Conservation (phyloP, 257 asterid species). For the Rhazya stricta region DNA sequence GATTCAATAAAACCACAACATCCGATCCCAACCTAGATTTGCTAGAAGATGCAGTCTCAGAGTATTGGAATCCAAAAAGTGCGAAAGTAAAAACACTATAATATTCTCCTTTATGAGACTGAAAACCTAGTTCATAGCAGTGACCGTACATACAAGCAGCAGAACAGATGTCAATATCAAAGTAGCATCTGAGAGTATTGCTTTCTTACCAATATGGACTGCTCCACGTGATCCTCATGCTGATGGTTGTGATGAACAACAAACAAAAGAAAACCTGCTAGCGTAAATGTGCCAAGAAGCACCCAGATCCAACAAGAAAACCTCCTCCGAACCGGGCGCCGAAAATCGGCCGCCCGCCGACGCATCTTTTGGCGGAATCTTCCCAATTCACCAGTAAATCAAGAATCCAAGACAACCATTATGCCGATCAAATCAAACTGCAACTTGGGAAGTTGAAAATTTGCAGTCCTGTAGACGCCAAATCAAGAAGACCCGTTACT, state of each 20-base stretch:
- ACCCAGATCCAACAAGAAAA: constrained; percentile 80
- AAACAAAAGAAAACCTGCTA: constrained; percentile 61
- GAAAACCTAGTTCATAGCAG: neutral
- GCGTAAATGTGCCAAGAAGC: constrained; percentile 42
- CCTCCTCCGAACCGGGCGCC: constrained; percentile 84
- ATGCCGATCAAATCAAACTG: constrained; percentile 29
- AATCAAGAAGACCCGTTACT: constrained; percentile 26
- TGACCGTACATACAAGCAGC: neutral
- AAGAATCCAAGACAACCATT: constrained; percentile 24
- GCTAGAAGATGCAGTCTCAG: neutral
- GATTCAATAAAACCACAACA: neutral
- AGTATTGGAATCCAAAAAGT: neutral
- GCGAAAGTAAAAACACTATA: neutral
- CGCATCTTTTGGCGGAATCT: constrained; percentile 58
- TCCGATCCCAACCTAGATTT: neutral
- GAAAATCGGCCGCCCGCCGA: constrained; percentile 87
- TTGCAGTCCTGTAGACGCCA: constrained; percentile 20
- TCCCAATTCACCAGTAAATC: constrained; percentile 34
- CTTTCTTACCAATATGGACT: constrained; percentile 45
- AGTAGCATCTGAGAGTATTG: constrained; percentile 11
- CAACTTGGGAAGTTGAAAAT: neutral
- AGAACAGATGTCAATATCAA: neutral
- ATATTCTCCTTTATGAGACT: neutral
- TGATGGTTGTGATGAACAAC: constrained; percentile 59
- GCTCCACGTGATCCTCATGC: constrained; percentile 54